These are phyloP conservation scores for Schwanniomyces polymorphus DNA, from an alignment of 805 yeast species.

Conservation along the genomic window DNA sequence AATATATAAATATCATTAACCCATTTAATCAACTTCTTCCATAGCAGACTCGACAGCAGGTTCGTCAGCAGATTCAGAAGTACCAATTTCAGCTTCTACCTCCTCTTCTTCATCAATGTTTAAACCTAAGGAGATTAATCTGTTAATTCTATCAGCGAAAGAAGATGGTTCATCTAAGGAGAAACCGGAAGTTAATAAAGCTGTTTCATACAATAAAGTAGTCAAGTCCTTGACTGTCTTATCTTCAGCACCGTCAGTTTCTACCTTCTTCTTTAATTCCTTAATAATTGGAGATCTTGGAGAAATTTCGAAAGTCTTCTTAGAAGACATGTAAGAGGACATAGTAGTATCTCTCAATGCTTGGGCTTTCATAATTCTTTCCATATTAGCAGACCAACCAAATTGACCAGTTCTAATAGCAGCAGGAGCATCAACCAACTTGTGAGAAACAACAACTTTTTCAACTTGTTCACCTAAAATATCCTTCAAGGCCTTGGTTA, in stretches of 20 bases:
- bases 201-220: slow-evolving; percentile 94
- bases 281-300: slow-evolving; percentile 93
- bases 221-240: slow-evolving; percentile 98
- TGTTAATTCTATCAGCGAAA: slow-evolving; percentile 96
- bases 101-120: slow-evolving; percentile 91
- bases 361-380: slow-evolving; percentile 99
- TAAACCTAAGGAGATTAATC: slow-evolving; percentile 96
- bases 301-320: slow-evolving; percentile 98
- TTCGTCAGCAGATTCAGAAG: slow-evolving; percentile 51
- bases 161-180: slow-evolving; percentile 97
- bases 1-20: slow-evolving; percentile 1
- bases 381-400: slow-evolving; percentile 99
- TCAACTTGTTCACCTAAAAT: slow-evolving; percentile 98
- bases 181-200: slow-evolving; percentile 98
- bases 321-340: slow-evolving; percentile 99
- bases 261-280: slow-evolving; percentile 96
- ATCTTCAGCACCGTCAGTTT: slow-evolving; percentile 95
- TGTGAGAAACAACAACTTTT: slow-evolving; percentile 97
- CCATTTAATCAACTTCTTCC: slow-evolving; percentile 94
- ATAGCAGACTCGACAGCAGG: slow-evolving; percentile 88
- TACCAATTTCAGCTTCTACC: slow-evolving; percentile 43
- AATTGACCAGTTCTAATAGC: slow-evolving; percentile 99
- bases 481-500: slow-evolving; percentile 95
- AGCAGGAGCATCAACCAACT: slow-evolving; percentile 98
- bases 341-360: slow-evolving; percentile 97